A percentile compares a stretch with the other conserved stretches of the same genome.
phyloP scores from a whole-genome alignment of 192 early-diverging fungal genomes.

The Haplosporangium gracile region DNA sequence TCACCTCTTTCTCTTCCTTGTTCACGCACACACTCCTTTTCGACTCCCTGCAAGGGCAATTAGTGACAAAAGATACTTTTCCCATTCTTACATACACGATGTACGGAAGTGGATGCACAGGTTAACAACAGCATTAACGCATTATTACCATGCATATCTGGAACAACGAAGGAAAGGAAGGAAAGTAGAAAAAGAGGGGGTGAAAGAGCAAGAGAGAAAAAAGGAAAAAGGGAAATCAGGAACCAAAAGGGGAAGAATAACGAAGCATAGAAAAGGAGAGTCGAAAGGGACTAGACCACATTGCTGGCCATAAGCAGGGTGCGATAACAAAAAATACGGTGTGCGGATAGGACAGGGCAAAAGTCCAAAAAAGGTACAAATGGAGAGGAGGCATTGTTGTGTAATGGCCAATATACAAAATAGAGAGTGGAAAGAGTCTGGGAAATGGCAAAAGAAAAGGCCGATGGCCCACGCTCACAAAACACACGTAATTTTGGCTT shows the following conservation, averaged over 20 bases:
- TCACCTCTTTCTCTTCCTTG: too few species aligned
- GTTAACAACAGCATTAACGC: background rate
- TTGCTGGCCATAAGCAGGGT: background rate
- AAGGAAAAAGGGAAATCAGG: background rate
- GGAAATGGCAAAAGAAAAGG: conserved; percentile 16
- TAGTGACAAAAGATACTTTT: too few species aligned
- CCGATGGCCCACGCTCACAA: background rate
- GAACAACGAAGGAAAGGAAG: too few species aligned
- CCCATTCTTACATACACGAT: too few species aligned
- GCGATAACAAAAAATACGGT: background rate
- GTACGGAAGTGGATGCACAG: too few species aligned
- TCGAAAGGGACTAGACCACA: background rate
- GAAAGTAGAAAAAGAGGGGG: background rate
- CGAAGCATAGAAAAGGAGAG: background rate
- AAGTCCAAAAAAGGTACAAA: conserved; percentile 11
- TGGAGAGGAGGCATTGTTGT: background rate
- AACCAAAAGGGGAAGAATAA: background rate
- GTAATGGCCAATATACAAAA: background rate
- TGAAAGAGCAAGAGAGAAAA: background rate
- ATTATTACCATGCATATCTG: background rate
- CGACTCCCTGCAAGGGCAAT: too few species aligned
- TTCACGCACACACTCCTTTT: background rate
- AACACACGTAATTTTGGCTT: background rate
- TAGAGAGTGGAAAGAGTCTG: background rate
- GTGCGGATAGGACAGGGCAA: background rate